These are phyloP conservation scores for Ramularia collo-cygni DNA, from an alignment of 2,329 filamentous ascomycete species.

Conservation along the genomic window DNA sequence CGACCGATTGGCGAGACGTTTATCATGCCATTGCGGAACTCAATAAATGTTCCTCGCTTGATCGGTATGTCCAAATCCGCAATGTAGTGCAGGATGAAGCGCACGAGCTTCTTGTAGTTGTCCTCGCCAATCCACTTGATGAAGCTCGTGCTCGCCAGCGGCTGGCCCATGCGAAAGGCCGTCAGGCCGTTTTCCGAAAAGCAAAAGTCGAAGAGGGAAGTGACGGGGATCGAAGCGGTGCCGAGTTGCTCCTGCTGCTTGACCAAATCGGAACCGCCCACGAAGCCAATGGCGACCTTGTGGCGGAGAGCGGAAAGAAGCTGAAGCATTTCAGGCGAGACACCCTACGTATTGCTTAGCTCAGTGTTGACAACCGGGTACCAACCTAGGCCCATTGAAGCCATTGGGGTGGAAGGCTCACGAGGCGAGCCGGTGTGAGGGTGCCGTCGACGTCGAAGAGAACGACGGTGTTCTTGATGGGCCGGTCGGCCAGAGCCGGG, in stretches of 20 bases:
- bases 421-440: slow-evolving; percentile 72
- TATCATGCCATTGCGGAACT: slow-evolving; percentile 89
- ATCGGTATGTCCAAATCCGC: slow-evolving; percentile 77
- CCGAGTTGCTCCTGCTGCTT: slow-evolving; percentile 98
- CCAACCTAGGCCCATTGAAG: neutral
- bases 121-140: slow-evolving; percentile 87
- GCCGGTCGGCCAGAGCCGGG: slow-evolving; percentile 73
- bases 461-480: slow-evolving; percentile 84
- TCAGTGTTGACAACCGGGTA: too few species aligned
- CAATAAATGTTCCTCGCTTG: slow-evolving; percentile 78
- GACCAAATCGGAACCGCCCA: slow-evolving; percentile 82
- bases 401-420: slow-evolving; percentile 36
- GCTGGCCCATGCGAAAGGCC: slow-evolving; percentile 74
- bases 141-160: slow-evolving; percentile 74
- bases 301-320: slow-evolving; percentile 74
- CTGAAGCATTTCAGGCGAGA: slow-evolving; percentile 73
- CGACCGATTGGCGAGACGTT: slow-evolving; percentile 78
- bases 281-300: slow-evolving; percentile 83
- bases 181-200: slow-evolving; percentile 96
- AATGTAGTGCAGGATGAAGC: slow-evolving; percentile 72
- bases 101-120: slow-evolving; percentile 70
- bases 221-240: slow-evolving; percentile 60
- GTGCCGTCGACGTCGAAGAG: slow-evolving; percentile 97
- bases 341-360: slow-evolving; percentile 30
- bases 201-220: slow-evolving; percentile 89